phyloP scores from a whole-genome alignment of 2,329 filamentous ascomycete species.

The Fusarium fracticaudum region DNA sequence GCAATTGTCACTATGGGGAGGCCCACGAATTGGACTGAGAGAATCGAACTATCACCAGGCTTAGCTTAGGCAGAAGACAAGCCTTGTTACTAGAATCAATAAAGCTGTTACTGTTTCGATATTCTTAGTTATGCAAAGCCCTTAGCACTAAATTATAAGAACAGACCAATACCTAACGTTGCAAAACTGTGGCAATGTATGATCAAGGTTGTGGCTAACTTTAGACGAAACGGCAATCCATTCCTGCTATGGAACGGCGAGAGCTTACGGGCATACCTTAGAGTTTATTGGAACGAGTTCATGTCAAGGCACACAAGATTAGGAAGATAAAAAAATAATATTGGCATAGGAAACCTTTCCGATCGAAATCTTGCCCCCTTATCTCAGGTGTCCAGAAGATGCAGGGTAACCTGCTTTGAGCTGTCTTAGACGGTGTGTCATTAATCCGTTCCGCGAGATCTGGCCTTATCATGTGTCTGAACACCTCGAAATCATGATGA shows the following conservation, averaged over 20 bases:
- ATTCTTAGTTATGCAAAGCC: not conserved
- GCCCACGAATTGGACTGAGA: slow-evolving; percentile 19
- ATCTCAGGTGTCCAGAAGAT: not conserved
- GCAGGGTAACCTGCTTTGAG: slow-evolving; percentile 9
- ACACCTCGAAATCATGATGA: slow-evolving; percentile 35
- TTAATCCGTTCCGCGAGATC: slow-evolving; percentile 41
- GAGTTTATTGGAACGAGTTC: not conserved
- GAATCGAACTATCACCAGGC: slow-evolving; percentile 2
- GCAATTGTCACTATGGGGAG: slow-evolving; percentile 18
- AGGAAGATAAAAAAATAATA: too few species aligned
- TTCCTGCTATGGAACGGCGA: not conserved
- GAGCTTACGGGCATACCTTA: not conserved
- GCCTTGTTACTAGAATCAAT: too few species aligned
- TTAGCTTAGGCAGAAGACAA: too few species aligned
- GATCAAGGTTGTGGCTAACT: too few species aligned
- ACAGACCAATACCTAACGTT: rapidly evolving
- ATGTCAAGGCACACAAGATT: too few species aligned
- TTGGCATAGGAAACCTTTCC: not conserved
- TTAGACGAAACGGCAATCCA: too few species aligned
- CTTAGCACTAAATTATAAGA: rapidly evolving
- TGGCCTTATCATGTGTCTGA: slow-evolving; percentile 40
- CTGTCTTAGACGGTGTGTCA: not conserved
- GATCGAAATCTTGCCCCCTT: not conserved
- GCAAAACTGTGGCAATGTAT: not conserved
- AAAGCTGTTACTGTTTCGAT: not conserved